A percentile compares a stretch with the other conserved stretches of the same genome.
These are phyloP conservation scores for Avicennia marina DNA, from an alignment of 257 asterid species.

Conservation along the genomic window DNA sequence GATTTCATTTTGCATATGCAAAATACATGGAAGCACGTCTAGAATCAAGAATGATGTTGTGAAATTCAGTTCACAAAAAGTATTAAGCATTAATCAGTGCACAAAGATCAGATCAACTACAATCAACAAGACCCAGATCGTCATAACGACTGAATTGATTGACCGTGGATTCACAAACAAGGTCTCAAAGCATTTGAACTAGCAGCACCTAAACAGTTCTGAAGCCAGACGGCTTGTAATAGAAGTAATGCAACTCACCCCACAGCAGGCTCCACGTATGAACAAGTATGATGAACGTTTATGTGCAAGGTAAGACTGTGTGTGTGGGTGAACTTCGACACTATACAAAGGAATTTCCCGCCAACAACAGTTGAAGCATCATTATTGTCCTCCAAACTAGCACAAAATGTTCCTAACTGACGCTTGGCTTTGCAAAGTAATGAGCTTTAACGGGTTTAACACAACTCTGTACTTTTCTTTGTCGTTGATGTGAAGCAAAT, in stretches of 20 bases:
- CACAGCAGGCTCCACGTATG: background rate
- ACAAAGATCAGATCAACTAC: background rate
- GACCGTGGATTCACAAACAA: too few relatives aligned
- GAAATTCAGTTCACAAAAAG: background rate
- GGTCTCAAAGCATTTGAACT: background rate
- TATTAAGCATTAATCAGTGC: background rate
- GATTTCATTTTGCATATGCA: background rate
- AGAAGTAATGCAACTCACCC: background rate
- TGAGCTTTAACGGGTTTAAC: too few relatives aligned
- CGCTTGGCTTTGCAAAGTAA: too few relatives aligned
- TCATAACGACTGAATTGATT: background rate
- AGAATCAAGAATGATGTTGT: slow-evolving; percentile 2
- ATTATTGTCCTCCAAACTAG: too few relatives aligned
- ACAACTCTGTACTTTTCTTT: too few relatives aligned
- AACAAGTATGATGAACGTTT: background rate
- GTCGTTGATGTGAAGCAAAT: too few relatives aligned
- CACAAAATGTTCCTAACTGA: too few relatives aligned
- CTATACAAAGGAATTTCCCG: too few relatives aligned
- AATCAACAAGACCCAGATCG: background rate
- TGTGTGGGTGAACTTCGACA: too few relatives aligned
- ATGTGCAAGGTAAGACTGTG: background rate
- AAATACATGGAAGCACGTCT: slow-evolving; percentile 8
- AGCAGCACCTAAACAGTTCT: background rate
- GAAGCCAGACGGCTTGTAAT: background rate
- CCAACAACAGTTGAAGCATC: too few relatives aligned